Evolutionary conservation across 805 yeast genomes (phyloP).

Genomic region (Candida sanyiensis): DNA sequence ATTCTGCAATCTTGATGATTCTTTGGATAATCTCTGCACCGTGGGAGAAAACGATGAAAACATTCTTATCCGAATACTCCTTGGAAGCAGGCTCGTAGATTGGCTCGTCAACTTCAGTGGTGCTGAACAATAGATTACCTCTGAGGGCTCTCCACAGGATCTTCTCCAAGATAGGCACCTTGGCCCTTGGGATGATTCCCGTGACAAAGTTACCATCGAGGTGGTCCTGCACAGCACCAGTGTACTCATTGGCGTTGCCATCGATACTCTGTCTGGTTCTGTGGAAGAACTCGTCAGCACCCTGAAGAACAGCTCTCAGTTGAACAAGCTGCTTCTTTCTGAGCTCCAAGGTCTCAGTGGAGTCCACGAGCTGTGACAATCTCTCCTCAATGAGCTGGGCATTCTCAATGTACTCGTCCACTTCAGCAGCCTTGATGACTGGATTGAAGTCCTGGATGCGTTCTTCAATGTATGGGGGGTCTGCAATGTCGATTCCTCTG

Average conservation of each 20-base stretch:
- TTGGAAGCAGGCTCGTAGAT: constrained; percentile 61
- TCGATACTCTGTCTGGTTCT: constrained; percentile 17
- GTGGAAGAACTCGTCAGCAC: constrained; percentile 44
- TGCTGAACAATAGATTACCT: constrained; percentile 80
- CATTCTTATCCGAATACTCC: constrained; percentile 60
- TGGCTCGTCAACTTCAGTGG: constrained; percentile 66
- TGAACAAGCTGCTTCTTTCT: constrained; percentile 59
- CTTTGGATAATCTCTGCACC: constrained; percentile 71
- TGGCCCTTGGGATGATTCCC: constrained; percentile 76
- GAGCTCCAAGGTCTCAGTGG: constrained; percentile 59
- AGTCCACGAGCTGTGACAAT: constrained; percentile 61
- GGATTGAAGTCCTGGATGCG: constrained; percentile 21
- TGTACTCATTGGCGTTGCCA: constrained; percentile 3
- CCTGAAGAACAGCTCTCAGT: constrained; percentile 46
- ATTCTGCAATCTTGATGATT: constrained; percentile 79
- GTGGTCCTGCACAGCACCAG: constrained; percentile 4
- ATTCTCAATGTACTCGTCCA: constrained; percentile 63
- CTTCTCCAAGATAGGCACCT: constrained; percentile 66
- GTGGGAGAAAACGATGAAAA: constrained; percentile 87
- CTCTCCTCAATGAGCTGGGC: constrained; percentile 73
- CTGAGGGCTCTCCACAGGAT: constrained; percentile 91
- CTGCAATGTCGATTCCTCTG: constrained; percentile 36
- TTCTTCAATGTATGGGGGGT: constrained; percentile 23
- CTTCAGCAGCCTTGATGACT: constrained; percentile 27
- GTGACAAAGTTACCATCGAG: constrained; percentile 46